Conservation (phyloP, 1,139 yeast species). For the Nakaseomyces uthaithaninus region DNA sequence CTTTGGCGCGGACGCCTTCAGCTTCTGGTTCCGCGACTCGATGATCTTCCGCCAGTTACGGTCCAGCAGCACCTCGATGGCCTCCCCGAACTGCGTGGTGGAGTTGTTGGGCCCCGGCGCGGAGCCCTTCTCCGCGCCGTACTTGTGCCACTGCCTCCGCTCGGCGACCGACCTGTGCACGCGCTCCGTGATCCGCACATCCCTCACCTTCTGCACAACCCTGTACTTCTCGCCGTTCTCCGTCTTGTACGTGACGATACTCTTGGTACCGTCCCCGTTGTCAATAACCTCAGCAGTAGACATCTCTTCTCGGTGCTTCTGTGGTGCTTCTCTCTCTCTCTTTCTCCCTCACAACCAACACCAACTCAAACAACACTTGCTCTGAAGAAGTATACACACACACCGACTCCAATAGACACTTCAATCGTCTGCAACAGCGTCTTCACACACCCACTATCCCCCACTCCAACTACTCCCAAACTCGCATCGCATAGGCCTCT, state of each 20-base stretch:
- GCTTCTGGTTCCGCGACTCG: slow-evolving; percentile 49
- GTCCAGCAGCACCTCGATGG: slow-evolving; percentile 59
- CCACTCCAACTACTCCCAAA: too few species aligned
- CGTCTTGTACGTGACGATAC: slow-evolving; percentile 69
- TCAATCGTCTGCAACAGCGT: too few species aligned
- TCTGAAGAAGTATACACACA: too few species aligned
- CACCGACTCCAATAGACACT: too few species aligned
- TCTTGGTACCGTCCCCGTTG: slow-evolving; percentile 83
- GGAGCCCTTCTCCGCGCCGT: slow-evolving; percentile 71
- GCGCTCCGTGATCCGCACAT: slow-evolving; percentile 66
- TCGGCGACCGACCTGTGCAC: slow-evolving; percentile 72
- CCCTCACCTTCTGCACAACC: slow-evolving; percentile 77
- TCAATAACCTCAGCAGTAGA: slow-evolving; percentile 45
- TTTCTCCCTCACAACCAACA: too few species aligned
- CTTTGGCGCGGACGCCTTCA: slow-evolving; percentile 47
- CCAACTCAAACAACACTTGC: too few species aligned
- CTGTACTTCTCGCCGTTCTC: slow-evolving; percentile 81
- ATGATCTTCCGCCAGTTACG: slow-evolving; percentile 68
- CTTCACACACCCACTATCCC: too few species aligned
- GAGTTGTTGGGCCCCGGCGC: slow-evolving; percentile 81
- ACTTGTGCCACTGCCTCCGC: slow-evolving; percentile 69
- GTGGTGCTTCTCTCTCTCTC: too few species aligned
- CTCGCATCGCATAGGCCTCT: too few species aligned
- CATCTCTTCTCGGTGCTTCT: not conserved
- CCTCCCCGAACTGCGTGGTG: slow-evolving; percentile 87